A percentile compares a stretch with the other conserved stretches of the same genome.
Evolutionary conservation across 345 rosid genomes (phyloP).

Genomic region (Capsella bursapastoris): DNA sequence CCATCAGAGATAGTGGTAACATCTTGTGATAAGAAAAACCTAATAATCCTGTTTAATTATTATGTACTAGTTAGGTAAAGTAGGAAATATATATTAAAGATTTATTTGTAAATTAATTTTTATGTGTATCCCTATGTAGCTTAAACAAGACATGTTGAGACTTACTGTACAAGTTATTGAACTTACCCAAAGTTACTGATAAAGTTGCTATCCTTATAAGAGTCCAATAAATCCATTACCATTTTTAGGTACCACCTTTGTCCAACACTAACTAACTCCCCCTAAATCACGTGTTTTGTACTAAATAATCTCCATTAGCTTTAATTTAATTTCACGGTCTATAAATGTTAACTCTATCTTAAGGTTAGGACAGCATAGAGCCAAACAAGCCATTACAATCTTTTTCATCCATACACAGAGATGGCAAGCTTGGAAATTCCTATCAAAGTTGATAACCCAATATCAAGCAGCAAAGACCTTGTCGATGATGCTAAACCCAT

Average conservation of each 20-base stretch:
- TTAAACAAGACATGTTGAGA: slow-evolving; percentile 15
- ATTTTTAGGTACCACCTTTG: slow-evolving; percentile 25
- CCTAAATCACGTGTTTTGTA: slow-evolving; percentile 34
- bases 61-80: slow-evolving; percentile 45
- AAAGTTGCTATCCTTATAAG: slow-evolving; percentile 24
- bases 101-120: neutral
- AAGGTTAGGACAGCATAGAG: slow-evolving; percentile 6
- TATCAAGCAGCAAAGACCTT: slow-evolving; percentile 19
- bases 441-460: slow-evolving; percentile 24
- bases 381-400: slow-evolving; percentile 27
- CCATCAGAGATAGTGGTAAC: slow-evolving; percentile 43
- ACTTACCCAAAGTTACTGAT: slow-evolving; percentile 21
- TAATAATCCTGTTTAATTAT: slow-evolving; percentile 34
- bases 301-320: slow-evolving; percentile 24
- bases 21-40: slow-evolving; percentile 34
- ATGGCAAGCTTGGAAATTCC: slow-evolving; percentile 34
- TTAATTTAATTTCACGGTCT: slow-evolving; percentile 8
- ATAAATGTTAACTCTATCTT: slow-evolving; percentile 26
- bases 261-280: slow-evolving; percentile 30
- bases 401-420: neutral
- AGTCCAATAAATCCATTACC: slow-evolving; percentile 24
- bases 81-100: slow-evolving; percentile 14
- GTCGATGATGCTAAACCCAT: slow-evolving; percentile 24
- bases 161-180: slow-evolving; percentile 29
- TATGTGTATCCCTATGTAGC: neutral